phyloP scores from a whole-genome alignment of 441 rosid species.

The Erysimum cheiri region DNA sequence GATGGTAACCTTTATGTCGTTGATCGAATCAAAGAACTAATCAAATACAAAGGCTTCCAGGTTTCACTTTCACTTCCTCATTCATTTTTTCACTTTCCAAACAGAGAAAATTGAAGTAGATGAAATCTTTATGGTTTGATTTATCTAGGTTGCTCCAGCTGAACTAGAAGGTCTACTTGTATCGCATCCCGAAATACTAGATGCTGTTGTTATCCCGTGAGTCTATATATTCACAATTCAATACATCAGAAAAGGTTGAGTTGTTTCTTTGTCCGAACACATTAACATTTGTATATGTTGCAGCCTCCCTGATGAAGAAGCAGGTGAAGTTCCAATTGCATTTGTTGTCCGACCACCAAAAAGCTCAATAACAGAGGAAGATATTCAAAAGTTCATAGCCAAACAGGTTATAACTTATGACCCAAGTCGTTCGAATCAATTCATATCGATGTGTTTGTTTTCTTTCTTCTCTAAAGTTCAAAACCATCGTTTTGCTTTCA shows the following conservation, averaged over 20 bases:
- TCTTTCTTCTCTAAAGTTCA: constrained; percentile 5
- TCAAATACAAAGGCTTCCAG: constrained; percentile 82
- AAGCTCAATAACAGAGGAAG: constrained; percentile 76
- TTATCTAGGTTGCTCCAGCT: constrained; percentile 87
- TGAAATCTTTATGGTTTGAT: neutral
- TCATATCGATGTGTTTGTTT: neutral
- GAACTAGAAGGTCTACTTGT: constrained; percentile 96
- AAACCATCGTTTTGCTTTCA: constrained; percentile 20
- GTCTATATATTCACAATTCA: constrained; percentile 42
- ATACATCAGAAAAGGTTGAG: neutral
- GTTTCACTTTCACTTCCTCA: constrained; percentile 39
- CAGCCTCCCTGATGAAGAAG: constrained; percentile 90
- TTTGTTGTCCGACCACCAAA: constrained; percentile 76
- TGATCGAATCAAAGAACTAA: constrained; percentile 79
- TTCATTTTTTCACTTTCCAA: neutral
- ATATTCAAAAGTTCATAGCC: constrained; percentile 66
- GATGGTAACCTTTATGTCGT: constrained; percentile 71
- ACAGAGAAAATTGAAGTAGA: neutral
- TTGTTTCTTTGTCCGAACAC: neutral
- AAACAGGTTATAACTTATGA: constrained; percentile 58
- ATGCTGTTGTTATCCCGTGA: constrained; percentile 91
- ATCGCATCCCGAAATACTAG: constrained; percentile 80
- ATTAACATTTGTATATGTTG: constrained; percentile 22
- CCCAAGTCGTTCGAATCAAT: constrained; percentile 17
- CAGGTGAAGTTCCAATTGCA: constrained; percentile 90